These are phyloP conservation scores for Ophiocordyceps polyrhachis-furcata DNA, from an alignment of 2,329 filamentous ascomycete species.

Conservation along the genomic window DNA sequence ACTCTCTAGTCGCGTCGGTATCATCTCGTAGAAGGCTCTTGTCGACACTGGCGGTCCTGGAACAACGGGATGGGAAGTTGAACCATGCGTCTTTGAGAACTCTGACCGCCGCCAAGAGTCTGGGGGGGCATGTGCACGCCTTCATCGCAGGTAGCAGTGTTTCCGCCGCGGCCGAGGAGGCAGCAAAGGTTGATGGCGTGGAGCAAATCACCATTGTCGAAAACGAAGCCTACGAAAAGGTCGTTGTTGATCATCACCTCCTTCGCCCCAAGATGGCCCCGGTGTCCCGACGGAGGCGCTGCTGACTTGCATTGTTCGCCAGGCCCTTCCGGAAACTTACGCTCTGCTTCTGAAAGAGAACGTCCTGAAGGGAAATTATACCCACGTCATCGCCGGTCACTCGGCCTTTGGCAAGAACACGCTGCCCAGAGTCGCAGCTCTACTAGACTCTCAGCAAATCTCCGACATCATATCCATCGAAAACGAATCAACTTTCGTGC, in stretches of 20 bases:
- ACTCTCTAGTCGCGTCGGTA: neutral
- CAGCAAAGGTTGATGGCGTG: slow-evolving; percentile 73
- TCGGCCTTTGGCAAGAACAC: slow-evolving; percentile 95
- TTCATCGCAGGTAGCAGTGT: slow-evolving; percentile 72
- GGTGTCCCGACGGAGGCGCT: neutral
- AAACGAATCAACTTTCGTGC: slow-evolving; percentile 82
- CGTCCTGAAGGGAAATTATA: slow-evolving; percentile 88
- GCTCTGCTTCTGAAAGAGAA: slow-evolving; percentile 90
- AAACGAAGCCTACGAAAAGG: slow-evolving; percentile 83
- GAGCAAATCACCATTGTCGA: slow-evolving; percentile 85
- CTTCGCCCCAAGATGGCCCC: neutral
- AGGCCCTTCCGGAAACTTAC: slow-evolving; percentile 85
- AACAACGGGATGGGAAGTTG: slow-evolving; percentile 81
- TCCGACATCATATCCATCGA: slow-evolving; percentile 81
- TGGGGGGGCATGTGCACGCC: slow-evolving; percentile 70
- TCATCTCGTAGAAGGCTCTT: slow-evolving; percentile 31
- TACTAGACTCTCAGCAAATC: slow-evolving; percentile 83
- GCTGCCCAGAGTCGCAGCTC: slow-evolving; percentile 74
- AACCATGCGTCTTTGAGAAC: slow-evolving; percentile 67
- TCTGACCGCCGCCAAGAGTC: slow-evolving; percentile 67
- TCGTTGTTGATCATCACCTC: slow-evolving; percentile 17
- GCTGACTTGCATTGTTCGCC: neutral
- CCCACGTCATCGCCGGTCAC: slow-evolving; percentile 78
- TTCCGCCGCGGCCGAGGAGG: slow-evolving; percentile 60
- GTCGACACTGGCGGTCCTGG: slow-evolving; percentile 78